A percentile compares a stretch with the other conserved stretches of the same genome.
Evolutionary conservation across 2,329 filamentous ascomycete genomes (phyloP).

Genomic region (Aschersonia sp.): DNA sequence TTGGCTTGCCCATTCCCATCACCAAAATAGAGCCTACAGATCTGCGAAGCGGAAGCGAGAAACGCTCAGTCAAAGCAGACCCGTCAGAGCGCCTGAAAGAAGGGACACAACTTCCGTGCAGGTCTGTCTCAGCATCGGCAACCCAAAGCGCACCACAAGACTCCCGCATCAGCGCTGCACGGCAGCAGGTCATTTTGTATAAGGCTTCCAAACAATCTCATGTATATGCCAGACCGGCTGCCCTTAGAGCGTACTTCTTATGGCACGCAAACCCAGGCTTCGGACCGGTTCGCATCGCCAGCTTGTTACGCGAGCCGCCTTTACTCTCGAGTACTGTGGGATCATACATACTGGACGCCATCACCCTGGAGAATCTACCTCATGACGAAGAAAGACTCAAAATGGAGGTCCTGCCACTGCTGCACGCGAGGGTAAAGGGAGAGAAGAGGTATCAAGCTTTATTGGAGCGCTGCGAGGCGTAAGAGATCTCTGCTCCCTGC

Average conservation of each 20-base stretch:
- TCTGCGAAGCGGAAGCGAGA: no score
- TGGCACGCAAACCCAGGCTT: conserved; percentile 44
- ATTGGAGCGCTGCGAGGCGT: conserved; percentile 8
- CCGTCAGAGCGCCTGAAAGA: no score
- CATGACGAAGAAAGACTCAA: conserved; percentile 31
- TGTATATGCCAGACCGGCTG: conserved; percentile 13
- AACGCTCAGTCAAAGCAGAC: no score
- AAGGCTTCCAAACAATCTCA: no score
- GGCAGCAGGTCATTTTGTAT: not conserved
- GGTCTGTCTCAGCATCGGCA: not conserved
- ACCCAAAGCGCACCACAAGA: conserved; percentile 6
- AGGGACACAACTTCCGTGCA: not conserved
- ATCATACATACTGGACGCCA: conserved; percentile 41
- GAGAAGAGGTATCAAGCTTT: conserved; percentile 13
- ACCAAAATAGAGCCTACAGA: conserved; percentile 6
- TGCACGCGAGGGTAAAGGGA: conserved; percentile 11
- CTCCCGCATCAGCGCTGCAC: not conserved
- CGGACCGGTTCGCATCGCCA: conserved; percentile 32
- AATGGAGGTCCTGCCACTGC: conserved; percentile 24
- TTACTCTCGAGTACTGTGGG: conserved; percentile 40
- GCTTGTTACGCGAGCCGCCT: conserved; percentile 44
- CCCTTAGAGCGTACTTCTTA: conserved; percentile 46
- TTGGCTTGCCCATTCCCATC: conserved; percentile 46
- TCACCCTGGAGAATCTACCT: conserved; percentile 35
- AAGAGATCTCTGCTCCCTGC: no score